Conservation (phyloP, 176 grass and related monocot species). For the Lolium rigidum region DNA sequence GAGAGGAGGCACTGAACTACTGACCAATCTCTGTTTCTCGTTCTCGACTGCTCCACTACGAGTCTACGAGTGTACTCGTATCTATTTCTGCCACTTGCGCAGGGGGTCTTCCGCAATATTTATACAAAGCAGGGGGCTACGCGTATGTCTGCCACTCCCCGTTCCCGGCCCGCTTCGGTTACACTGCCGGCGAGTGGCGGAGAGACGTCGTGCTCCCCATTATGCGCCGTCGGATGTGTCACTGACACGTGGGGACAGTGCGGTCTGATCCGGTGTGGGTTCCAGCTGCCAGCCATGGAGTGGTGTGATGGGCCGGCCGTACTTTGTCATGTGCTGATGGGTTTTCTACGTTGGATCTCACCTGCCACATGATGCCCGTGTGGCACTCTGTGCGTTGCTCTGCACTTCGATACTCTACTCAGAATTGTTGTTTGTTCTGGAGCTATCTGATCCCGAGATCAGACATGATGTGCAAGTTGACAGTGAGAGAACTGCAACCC, state of each 20-base stretch:
- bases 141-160: neutral
- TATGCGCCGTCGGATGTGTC: neutral
- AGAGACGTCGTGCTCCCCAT: too few species aligned
- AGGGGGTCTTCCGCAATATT: neutral
- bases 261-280: neutral
- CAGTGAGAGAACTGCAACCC: neutral
- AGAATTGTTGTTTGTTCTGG: neutral
- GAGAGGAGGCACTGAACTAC: neutral
- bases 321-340: neutral
- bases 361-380: neutral
- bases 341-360: slow-evolving; percentile 2
- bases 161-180: too few species aligned
- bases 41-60: neutral
- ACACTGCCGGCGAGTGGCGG: neutral
- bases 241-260: neutral
- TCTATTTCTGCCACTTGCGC: neutral
- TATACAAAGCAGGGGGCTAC: too few species aligned
- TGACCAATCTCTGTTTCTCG: neutral
- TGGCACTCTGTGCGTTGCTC: neutral
- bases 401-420: neutral
- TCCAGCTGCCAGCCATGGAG: neutral
- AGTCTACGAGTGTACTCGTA: too few species aligned
- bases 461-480: neutral
- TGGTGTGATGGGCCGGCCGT: neutral
- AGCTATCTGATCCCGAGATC: neutral